Percentiles rank a stretch among this genome's conserved stretches.
phyloP scores from a whole-genome alignment of 169 alveolate genomes.

The Perkinsus olseni region DNA sequence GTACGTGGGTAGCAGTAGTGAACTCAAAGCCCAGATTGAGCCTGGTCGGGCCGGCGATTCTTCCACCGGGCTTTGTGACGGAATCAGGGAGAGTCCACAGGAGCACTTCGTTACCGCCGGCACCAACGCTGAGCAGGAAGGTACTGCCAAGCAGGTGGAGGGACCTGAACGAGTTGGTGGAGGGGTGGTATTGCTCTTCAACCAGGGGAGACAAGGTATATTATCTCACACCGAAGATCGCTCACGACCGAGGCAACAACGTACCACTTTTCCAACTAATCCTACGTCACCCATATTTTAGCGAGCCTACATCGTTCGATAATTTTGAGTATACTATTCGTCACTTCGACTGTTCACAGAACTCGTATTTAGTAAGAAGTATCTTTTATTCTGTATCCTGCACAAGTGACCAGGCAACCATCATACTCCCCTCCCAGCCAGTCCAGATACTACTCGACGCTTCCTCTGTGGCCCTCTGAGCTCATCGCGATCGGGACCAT shows the following conservation, averaged over 20 bases:
- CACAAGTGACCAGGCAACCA: too few species aligned
- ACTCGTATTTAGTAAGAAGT: background rate
- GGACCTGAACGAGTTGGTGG: background rate
- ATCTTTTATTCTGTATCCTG: too few species aligned
- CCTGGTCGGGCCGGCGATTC: background rate
- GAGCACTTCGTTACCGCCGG: background rate
- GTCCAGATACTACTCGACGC: background rate
- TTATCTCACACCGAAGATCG: too few species aligned
- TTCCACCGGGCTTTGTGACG: background rate
- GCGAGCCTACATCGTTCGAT: too few species aligned
- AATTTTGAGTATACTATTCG: too few species aligned
- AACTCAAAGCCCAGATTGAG: background rate
- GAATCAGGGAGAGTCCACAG: background rate
- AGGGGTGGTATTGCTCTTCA: too few species aligned
- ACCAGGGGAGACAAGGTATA: too few species aligned
- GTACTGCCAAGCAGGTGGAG: background rate
- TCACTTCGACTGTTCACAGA: too few species aligned
- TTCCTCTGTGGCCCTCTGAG: background rate
- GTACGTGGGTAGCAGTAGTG: slow-evolving; percentile 19
- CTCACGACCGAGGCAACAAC: too few species aligned
- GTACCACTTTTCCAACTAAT: too few species aligned
- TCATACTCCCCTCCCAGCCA: background rate
- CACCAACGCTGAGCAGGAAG: background rate
- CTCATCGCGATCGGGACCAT: background rate
- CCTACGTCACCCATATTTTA: too few species aligned